These are phyloP conservation scores for Pulveroboletus sp. DNA, from an alignment of 768 basidiomycete genomes.

Conservation along the genomic window DNA sequence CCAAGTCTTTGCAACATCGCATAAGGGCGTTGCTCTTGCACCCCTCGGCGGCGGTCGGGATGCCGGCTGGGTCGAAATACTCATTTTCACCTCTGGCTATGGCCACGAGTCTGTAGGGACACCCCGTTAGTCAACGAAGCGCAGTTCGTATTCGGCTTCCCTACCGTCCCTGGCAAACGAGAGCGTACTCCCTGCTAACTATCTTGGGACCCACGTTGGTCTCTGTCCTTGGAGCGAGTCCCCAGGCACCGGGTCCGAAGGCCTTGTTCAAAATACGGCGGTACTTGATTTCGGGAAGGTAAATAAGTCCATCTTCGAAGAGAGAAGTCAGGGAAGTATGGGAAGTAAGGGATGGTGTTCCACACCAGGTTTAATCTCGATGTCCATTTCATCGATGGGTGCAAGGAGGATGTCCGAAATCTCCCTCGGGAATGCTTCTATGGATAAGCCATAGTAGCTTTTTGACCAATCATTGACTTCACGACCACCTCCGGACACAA, in stretches of 20 bases:
- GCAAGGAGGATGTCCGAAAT: constrained; percentile 66
- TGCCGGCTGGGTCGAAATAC: constrained; percentile 86
- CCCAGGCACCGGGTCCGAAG: constrained; percentile 97
- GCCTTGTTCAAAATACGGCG: constrained; percentile 86
- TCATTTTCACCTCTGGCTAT: constrained; percentile 95
- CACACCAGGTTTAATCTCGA: constrained; percentile 93
- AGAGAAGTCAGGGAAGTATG: neutral
- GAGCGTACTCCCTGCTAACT: constrained; percentile 90
- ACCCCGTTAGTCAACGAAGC: neutral
- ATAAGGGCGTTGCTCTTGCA: constrained; percentile 97
- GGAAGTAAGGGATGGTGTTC: neutral
- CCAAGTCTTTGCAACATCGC: constrained; percentile 96
- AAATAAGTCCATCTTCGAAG: constrained; percentile 77
- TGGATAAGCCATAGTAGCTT: constrained; percentile 77
- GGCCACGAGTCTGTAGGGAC: constrained; percentile 63
- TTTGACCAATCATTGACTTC: constrained; percentile 76
- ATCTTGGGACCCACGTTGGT: constrained; percentile 84
- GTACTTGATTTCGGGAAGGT: constrained; percentile 97
- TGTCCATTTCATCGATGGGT: constrained; percentile 69
- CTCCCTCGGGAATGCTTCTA: constrained; percentile 73
- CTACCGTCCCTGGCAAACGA: constrained; percentile 88
- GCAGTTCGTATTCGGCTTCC: constrained; percentile 16
- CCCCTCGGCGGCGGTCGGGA: constrained; percentile 91
- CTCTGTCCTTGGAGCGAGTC: constrained; percentile 88
- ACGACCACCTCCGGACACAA: constrained; percentile 18